phyloP scores from a whole-genome alignment of 2,329 filamentous ascomycete genomes.

The Scedosporium boydii region DNA sequence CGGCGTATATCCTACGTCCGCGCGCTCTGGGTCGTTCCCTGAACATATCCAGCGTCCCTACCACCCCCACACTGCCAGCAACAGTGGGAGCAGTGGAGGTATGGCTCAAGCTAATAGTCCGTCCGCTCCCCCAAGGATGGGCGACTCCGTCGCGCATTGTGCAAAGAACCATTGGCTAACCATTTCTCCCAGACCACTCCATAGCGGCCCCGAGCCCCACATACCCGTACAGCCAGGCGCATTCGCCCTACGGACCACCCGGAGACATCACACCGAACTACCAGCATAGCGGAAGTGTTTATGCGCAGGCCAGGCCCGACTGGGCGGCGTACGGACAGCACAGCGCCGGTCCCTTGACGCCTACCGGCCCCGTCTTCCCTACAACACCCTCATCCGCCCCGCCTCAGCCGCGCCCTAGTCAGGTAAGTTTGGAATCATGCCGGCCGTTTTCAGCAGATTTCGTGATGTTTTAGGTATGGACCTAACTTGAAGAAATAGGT shows the following conservation, averaged over 20 bases:
- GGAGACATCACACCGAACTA: conserved; percentile 82
- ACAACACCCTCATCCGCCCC: conserved; percentile 46
- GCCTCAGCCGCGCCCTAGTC: conserved; percentile 45
- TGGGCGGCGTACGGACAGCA: conserved; percentile 60
- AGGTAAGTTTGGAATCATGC: conserved; percentile 37
- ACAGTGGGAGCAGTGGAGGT: conserved; percentile 66
- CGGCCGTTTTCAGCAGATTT: background rate
- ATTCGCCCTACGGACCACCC: conserved; percentile 77
- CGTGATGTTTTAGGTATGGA: background rate
- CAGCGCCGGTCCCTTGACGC: conserved; percentile 36
- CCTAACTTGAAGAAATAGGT: conserved; percentile 46
- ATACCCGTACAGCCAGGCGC: conserved; percentile 72
- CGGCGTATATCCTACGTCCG: conserved; percentile 64
- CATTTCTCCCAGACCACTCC: conserved; percentile 77
- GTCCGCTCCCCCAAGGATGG: conserved; percentile 62
- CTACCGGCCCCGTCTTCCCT: conserved; percentile 44
- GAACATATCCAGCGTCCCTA: conserved; percentile 82
- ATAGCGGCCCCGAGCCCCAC: conserved; percentile 89
- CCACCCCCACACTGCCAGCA: conserved; percentile 65
- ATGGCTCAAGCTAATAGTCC: conserved; percentile 98
- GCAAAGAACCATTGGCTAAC: background rate
- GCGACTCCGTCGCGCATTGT: conserved; percentile 61
- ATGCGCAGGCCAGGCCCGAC: conserved; percentile 62
- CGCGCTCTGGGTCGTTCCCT: conserved; percentile 76
- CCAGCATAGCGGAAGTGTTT: conserved; percentile 53